phyloP scores from a whole-genome alignment of 2,329 filamentous ascomycete species.

The Sporothrix dimorphospora region DNA sequence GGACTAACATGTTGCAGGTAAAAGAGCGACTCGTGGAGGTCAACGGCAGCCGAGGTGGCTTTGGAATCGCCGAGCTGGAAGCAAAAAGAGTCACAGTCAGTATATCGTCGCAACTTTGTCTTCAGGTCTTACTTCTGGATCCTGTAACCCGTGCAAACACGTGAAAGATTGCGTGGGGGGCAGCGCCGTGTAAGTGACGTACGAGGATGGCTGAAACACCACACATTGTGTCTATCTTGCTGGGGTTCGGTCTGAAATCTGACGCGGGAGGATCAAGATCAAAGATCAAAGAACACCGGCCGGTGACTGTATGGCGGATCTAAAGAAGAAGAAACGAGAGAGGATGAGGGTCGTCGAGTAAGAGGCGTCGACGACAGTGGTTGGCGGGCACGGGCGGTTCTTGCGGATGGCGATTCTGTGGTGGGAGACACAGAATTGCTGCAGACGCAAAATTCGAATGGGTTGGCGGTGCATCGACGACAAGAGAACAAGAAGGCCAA shows the following conservation, averaged over 20 bases:
- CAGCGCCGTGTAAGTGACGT: not conserved
- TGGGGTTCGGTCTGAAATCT: not conserved
- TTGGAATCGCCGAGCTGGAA: slow-evolving; percentile 54
- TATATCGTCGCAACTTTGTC: not conserved
- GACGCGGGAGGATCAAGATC: not conserved
- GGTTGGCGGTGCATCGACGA: slow-evolving; percentile 18
- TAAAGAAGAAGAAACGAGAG: not conserved
- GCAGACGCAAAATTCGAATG: slow-evolving; percentile 18
- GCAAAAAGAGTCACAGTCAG: slow-evolving; percentile 12
- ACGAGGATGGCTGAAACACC: slow-evolving; percentile 31
- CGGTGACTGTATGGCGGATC: not conserved
- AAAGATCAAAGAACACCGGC: not conserved
- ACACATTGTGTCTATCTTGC: slow-evolving; percentile 28
- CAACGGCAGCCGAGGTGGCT: slow-evolving; percentile 56
- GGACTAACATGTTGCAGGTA: slow-evolving; percentile 59
- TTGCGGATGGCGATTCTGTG: slow-evolving; percentile 10
- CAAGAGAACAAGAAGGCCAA: not conserved
- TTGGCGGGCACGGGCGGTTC: slow-evolving; percentile 9
- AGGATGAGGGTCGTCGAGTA: not conserved
- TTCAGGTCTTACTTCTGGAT: not conserved
- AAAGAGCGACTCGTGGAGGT: slow-evolving; percentile 73
- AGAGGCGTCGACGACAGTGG: slow-evolving; percentile 5
- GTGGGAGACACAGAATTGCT: slow-evolving; percentile 13
- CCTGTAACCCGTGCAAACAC: not conserved
- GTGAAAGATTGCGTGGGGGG: not conserved